These are phyloP conservation scores for Populus tomentosa DNA, from an alignment of 441 rosid species.

Conservation along the genomic window DNA sequence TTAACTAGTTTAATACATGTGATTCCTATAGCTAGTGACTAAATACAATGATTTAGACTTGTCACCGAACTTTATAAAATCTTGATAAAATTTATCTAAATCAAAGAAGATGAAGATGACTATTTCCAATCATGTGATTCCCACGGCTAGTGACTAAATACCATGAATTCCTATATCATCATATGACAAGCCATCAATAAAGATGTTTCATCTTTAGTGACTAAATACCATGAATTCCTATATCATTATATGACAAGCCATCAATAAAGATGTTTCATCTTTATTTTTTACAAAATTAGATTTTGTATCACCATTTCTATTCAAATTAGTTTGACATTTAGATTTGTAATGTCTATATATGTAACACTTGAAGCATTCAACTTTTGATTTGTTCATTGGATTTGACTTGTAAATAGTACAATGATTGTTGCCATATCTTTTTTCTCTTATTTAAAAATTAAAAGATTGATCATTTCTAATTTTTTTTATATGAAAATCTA, in stretches of 20 bases:
- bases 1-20: no score
- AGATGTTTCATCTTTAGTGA: no score
- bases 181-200: no score
- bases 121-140: conserved; percentile 2
- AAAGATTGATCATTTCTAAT: no score
- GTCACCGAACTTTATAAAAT: background rate
- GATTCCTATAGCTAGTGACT: no score
- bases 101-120: background rate
- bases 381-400: background rate
- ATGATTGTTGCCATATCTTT: no score
- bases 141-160: background rate
- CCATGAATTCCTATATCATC: background rate
- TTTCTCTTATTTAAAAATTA: background rate
- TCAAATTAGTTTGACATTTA: conserved; percentile 1
- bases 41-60: background rate
- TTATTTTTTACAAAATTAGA: background rate
- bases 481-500: background rate
- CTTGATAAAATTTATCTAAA: background rate
- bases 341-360: background rate
- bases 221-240: background rate
- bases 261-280: no score
- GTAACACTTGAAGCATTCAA: background rate
- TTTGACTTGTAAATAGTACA: no score
- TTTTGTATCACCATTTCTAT: no score
- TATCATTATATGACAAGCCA: background rate